These are phyloP conservation scores for Angophora floribunda DNA, from an alignment of 345 rosid genomes.

Conservation along the genomic window DNA sequence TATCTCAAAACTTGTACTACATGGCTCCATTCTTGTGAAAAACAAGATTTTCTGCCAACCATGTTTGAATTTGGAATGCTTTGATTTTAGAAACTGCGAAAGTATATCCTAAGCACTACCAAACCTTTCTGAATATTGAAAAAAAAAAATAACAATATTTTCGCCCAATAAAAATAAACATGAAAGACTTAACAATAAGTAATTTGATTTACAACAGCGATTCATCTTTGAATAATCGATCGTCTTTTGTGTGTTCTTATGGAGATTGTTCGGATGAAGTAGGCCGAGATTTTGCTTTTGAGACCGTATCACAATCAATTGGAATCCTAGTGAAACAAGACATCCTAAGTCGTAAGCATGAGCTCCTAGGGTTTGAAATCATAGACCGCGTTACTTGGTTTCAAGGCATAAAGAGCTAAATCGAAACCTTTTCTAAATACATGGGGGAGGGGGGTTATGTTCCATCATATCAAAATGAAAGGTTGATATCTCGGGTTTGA, in stretches of 20 bases:
- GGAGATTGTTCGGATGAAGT: not conserved
- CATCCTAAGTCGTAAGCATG: not conserved
- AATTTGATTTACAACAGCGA: not conserved
- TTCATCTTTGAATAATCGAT: not conserved
- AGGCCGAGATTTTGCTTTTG: not conserved
- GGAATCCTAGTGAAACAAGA: not conserved
- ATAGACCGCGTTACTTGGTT: not conserved
- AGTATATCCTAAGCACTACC: not conserved
- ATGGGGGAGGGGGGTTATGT: not conserved
- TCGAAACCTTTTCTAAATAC: not conserved
- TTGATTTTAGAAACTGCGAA: not conserved
- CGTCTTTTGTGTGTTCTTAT: not conserved
- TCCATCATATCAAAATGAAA: not conserved
- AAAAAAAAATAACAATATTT: not conserved
- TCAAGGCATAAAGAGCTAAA: not conserved
- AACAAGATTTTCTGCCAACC: not conserved
- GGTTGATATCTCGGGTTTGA: not conserved
- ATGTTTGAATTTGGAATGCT: not conserved
- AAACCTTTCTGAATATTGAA: not conserved
- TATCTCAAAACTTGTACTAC: not conserved
- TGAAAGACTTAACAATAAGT: not conserved
- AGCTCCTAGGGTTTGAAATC: not conserved
- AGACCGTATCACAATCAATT: not conserved
- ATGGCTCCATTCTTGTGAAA: not conserved
- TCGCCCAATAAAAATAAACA: not conserved